Percentiles rank a stretch among this genome's conserved stretches.
Evolutionary conservation across 139 green algal species (phyloP).

Genomic region (Micractinium conductrix): DNA sequence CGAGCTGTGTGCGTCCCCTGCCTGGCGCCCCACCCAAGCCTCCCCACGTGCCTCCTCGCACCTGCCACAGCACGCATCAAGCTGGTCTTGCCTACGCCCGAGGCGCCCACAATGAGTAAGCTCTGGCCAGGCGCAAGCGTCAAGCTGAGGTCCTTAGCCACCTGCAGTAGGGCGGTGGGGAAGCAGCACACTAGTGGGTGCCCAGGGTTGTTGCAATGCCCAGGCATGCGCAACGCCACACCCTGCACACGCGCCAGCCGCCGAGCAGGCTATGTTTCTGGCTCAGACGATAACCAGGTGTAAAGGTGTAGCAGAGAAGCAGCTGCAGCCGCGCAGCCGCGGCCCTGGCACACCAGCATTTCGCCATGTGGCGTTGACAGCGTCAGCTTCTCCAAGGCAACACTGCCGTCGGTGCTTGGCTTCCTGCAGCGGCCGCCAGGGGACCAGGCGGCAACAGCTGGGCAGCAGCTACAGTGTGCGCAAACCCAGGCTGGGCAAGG

Average conservation of each 20-base stretch:
- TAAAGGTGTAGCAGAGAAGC: no score
- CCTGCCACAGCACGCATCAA: slow-evolving; percentile 71
- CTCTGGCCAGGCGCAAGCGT: slow-evolving; percentile 52
- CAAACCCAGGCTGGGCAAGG: no score
- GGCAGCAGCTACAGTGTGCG: no score
- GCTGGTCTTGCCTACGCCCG: slow-evolving; percentile 73
- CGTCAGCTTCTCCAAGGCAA: slow-evolving; percentile 40
- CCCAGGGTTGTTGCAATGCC: no score
- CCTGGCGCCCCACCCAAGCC: not conserved
- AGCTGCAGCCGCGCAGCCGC: slow-evolving; percentile 49
- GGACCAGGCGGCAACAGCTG: no score
- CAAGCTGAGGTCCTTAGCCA: slow-evolving; percentile 55
- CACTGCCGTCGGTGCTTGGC: not conserved
- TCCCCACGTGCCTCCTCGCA: not conserved
- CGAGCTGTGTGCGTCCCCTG: no score
- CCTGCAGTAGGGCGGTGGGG: no score
- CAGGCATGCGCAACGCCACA: no score
- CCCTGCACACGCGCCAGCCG: no score
- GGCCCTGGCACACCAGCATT: slow-evolving; percentile 29
- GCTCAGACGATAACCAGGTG: no score
- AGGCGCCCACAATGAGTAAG: slow-evolving; percentile 77
- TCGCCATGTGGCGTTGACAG: slow-evolving; percentile 49
- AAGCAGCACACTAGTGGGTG: no score
- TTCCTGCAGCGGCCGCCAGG: not conserved
- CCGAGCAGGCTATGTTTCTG: no score